Percentiles rank a stretch among this genome's conserved stretches.
These are phyloP conservation scores for Tulasnella sp. DNA, from an alignment of 768 basidiomycete genomes.

Conservation along the genomic window DNA sequence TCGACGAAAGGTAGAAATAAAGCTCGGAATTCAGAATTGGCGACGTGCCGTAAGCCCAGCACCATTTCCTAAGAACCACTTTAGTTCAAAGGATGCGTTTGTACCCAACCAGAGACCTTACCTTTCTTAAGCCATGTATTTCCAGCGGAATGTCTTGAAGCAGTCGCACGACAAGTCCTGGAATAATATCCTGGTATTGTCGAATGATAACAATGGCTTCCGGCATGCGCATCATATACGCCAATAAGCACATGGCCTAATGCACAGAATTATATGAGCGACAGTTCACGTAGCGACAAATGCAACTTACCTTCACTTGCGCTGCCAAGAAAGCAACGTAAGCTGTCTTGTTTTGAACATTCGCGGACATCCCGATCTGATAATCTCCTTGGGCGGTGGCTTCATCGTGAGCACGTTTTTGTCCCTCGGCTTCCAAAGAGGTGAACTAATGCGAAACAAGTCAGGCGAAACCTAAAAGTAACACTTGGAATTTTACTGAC, in stretches of 20 bases:
- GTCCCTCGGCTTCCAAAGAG: slow-evolving; percentile 68
- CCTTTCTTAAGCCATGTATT: slow-evolving; percentile 72
- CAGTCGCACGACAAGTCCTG: slow-evolving; percentile 70
- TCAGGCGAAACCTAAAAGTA: background rate
- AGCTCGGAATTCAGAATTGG: slow-evolving; percentile 63
- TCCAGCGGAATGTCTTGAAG: slow-evolving; percentile 89
- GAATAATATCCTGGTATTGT: slow-evolving; percentile 67
- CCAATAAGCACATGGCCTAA: slow-evolving; percentile 84
- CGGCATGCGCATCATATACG: slow-evolving; percentile 70
- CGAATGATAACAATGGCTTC: slow-evolving; percentile 39
- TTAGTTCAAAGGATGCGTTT: background rate
- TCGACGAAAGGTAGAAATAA: slow-evolving; percentile 75
- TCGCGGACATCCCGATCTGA: slow-evolving; percentile 71
- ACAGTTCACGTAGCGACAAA: no score
- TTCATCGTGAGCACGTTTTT: slow-evolving; percentile 63
- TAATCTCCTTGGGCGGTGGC: slow-evolving; percentile 69
- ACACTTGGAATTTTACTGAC: slow-evolving; percentile 43
- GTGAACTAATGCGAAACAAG: slow-evolving; percentile 33
- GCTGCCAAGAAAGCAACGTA: slow-evolving; percentile 78
- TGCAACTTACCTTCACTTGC: slow-evolving; percentile 68
- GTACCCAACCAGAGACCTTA: slow-evolving; percentile 22
- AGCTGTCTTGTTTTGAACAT: slow-evolving; percentile 56
- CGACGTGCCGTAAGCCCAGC: slow-evolving; percentile 83
- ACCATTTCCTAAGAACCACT: slow-evolving; percentile 60
- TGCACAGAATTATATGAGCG: background rate